Evolutionary conservation across 768 basidiomycete genomes (phyloP), one percentile per base, ranked within the genome.

Genomic region (Panus rudis): DNA sequence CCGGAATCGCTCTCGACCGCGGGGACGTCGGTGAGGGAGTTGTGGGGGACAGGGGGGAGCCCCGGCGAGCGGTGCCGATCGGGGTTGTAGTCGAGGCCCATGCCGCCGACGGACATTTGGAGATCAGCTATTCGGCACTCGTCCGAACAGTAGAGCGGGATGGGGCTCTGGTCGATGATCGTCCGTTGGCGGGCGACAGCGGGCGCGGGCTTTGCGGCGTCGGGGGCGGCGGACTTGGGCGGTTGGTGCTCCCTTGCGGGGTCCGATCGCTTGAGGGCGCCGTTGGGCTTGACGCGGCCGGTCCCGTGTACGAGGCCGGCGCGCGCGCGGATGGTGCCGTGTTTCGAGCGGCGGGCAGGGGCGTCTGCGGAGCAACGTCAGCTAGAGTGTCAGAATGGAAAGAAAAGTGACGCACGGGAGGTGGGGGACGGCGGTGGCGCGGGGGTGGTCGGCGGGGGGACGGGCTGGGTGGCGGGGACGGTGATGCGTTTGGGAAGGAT

Each of bases 81-180:
- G 22, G 75, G 77, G 50, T 76, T 59, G 58, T 69, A 75, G 50
- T 72, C 58, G 55, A 70, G 65, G 41, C 68, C 68, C 37, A 72
- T 63, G 39, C 58, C 63, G 26, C 64, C 64, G 28, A 66, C 58
- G 21, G 54, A 55, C 52, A 59, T 59, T 53, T 68, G 66, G 52
- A 79, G 57, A 60, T 90, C 87, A 30, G 65, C 64, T 31, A 79
- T 60, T 47, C 75, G 70, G 58, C 87, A 91, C 54, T 81, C 75
- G 49, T 86, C 83, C 1, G 86, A 89, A 63, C 87, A 91, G 65
- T 91, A 90, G 46, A 90, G 73, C 16, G 86, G 86, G 1, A 76
- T 78, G n/a, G 84, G 86, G 1, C 71, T 70, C 59, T 84, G 84
- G 65, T 87, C 84, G 65, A 89, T 88, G 64, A 87, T 69, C 10